Percentiles rank a stretch among this genome's conserved stretches.
Conservation (phyloP, 2,329 filamentous ascomycete genomes). For the Penicillium sp. region DNA sequence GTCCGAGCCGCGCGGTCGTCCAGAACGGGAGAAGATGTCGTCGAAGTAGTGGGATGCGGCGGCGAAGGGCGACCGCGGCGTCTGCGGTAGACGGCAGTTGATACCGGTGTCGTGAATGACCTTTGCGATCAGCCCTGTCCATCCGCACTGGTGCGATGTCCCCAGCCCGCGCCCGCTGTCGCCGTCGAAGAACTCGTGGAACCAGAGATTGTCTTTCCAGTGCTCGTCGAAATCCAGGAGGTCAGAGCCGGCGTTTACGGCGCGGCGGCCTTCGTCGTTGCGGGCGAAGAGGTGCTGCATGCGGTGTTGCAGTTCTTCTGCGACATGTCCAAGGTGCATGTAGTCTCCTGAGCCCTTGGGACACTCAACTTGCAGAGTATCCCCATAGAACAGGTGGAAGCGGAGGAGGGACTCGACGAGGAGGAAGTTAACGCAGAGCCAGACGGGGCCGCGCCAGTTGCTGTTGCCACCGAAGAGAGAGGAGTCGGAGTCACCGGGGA, state of each 20-base stretch:
- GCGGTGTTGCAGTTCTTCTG: constrained; percentile 91
- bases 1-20: constrained; percentile 41
- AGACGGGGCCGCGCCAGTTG: constrained; percentile 95
- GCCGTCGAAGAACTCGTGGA: constrained; percentile 96
- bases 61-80: constrained; percentile 78
- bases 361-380: constrained; percentile 83
- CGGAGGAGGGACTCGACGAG: constrained; percentile 90
- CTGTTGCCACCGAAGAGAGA: constrained; percentile 95
- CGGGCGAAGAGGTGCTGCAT: constrained; percentile 87
- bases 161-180: constrained; percentile 85
- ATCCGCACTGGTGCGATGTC: constrained; percentile 91
- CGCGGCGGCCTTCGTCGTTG: constrained; percentile 79
- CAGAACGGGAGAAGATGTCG: constrained; percentile 68
- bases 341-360: constrained; percentile 89
- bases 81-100: constrained; percentile 87
- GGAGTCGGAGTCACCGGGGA: constrained; percentile 94
- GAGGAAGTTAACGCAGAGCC: constrained; percentile 94
- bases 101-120: constrained; percentile 96
- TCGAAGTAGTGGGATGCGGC: constrained; percentile 95
- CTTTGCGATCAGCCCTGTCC: constrained; percentile 92
- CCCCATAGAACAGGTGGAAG: constrained; percentile 95
- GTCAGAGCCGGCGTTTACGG: constrained; percentile 81
- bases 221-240: constrained; percentile 85
- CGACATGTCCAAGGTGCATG: constrained; percentile 93
- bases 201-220: constrained; percentile 94